These are phyloP conservation scores for Rhytidiadelphus loreus DNA, from an alignment of 225 moss, liverwort and hornwort genomes.

Conservation along the genomic window DNA sequence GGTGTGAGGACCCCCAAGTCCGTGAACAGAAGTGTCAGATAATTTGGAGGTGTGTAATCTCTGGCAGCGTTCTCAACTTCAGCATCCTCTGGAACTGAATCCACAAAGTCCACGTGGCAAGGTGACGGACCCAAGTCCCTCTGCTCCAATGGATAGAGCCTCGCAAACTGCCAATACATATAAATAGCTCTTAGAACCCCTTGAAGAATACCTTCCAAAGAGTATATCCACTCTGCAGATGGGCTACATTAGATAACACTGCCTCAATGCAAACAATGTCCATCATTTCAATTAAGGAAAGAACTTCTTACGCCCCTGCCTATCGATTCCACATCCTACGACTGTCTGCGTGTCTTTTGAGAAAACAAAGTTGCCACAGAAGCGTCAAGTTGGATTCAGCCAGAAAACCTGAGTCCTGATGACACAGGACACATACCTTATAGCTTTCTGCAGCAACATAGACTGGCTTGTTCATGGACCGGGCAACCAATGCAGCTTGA, in stretches of 20 bases:
- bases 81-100: constrained; percentile 27
- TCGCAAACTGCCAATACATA: constrained; percentile 52
- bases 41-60: constrained; percentile 79
- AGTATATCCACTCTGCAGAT: not conserved
- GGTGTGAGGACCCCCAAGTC: constrained; percentile 83
- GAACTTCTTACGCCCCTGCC: not conserved
- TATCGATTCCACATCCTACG: not conserved
- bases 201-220: not conserved
- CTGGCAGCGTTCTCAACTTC: constrained; percentile 56
- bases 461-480: constrained; percentile 78
- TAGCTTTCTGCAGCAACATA: constrained; percentile 93
- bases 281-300: not conserved
- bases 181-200: not conserved
- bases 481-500: constrained; percentile 71
- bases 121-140: constrained; percentile 69
- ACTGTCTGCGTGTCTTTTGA: not conserved
- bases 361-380: not conserved
- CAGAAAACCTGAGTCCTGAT: not conserved
- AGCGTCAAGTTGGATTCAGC: not conserved
- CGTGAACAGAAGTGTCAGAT: constrained; percentile 72
- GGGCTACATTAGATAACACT: not conserved
- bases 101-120: constrained; percentile 55
- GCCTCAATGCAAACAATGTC: not conserved
- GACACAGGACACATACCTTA: constrained; percentile 30
- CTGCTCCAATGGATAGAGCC: constrained; percentile 77